Evolutionary conservation across 176 grass and related monocot genomes (phyloP).

Genomic region (Oryza longistaminata): DNA sequence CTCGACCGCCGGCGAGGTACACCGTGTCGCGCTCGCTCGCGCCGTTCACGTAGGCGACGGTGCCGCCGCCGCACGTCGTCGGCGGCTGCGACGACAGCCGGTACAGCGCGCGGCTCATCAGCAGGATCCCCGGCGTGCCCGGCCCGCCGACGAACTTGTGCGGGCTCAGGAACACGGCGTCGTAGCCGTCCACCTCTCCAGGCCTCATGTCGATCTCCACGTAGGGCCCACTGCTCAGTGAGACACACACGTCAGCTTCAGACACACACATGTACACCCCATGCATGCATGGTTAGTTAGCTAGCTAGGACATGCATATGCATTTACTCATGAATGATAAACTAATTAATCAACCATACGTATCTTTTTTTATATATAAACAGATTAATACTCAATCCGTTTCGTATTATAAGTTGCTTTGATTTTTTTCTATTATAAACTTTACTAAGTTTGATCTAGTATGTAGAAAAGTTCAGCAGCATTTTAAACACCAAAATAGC

Average conservation of each 20-base stretch:
- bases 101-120: slow-evolving; percentile 73
- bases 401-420: too few species aligned
- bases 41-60: slow-evolving; percentile 74
- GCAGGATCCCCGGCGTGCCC: slow-evolving; percentile 71
- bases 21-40: slow-evolving; percentile 61
- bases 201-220: slow-evolving; percentile 82
- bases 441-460: too few species aligned
- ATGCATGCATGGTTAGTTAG: too few species aligned
- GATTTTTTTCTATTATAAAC: too few species aligned
- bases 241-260: neutral
- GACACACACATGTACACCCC: neutral
- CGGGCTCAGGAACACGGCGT: slow-evolving; percentile 82
- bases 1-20: slow-evolving; percentile 60
- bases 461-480: too few species aligned
- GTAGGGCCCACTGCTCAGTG: slow-evolving; percentile 60
- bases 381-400: neutral
- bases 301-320: neutral
- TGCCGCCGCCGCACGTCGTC: slow-evolving; percentile 76
- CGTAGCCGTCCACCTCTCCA: slow-evolving; percentile 70
- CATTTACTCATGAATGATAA: neutral
- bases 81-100: slow-evolving; percentile 44
- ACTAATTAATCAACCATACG: neutral
- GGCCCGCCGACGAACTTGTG: slow-evolving; percentile 92
- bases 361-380: neutral
- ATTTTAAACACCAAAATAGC: too few species aligned